These are phyloP conservation scores for Lagenidium sp. DNA, from an alignment of 352 stramenopile genomes.

Conservation along the genomic window DNA sequence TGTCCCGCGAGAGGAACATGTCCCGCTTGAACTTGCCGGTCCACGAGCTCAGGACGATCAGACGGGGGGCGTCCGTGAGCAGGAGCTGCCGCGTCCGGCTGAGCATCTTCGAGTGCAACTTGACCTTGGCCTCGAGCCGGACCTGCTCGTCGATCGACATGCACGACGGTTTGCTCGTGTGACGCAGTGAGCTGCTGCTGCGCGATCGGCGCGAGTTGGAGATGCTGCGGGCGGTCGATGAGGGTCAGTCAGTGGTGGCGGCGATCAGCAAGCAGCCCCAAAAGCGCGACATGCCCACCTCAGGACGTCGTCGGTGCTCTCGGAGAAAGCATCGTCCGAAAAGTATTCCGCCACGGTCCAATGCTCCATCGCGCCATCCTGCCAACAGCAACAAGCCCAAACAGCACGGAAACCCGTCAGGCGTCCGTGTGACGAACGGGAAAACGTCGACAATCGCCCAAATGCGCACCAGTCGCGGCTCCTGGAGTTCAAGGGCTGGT, in stretches of 20 bases:
- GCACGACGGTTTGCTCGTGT: constrained; percentile 30
- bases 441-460: no score
- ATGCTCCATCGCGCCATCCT: constrained; percentile 68
- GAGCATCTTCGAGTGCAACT: constrained; percentile 74
- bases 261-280: no score
- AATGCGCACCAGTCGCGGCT: constrained; percentile 45
- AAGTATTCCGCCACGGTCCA: constrained; percentile 81
- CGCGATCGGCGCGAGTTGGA: constrained; percentile 30
- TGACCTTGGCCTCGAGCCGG: constrained; percentile 62
- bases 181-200: constrained; percentile 55
- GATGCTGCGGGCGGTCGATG: no score
- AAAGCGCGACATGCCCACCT: constrained; percentile 10
- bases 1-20: constrained; percentile 46
- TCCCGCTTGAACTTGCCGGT: constrained; percentile 69
- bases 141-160: constrained; percentile 61
- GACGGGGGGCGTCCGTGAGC: constrained; percentile 57
- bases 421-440: no score
- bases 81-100: constrained; percentile 65
- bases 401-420: no score
- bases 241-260: no score
- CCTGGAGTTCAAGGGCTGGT: constrained; percentile 38
- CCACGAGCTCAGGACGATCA: constrained; percentile 62
- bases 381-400: background rate
- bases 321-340: constrained; percentile 62
- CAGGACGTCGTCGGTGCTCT: constrained; percentile 60